phyloP scores from a whole-genome alignment of 352 stramenopile genomes.

The Pythium phragmitis region DNA sequence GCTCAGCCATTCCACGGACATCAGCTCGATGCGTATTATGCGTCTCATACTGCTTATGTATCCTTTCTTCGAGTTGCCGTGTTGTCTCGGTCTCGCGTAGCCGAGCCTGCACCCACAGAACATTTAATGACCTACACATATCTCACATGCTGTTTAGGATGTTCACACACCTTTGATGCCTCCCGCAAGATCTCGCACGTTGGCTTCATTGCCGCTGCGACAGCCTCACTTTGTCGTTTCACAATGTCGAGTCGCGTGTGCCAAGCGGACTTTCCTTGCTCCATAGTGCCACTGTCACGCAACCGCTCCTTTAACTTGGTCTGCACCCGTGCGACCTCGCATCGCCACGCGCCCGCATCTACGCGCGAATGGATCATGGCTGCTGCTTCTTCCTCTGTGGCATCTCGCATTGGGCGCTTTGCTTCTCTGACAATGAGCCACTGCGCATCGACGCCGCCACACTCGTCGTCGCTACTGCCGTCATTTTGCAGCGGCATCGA shows the following conservation, averaged over 20 bases:
- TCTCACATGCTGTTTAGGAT: background rate
- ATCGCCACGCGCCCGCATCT: constrained; percentile 19
- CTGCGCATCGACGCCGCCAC: constrained; percentile 5
- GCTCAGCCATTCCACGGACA: background rate
- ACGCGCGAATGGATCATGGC: constrained; percentile 25
- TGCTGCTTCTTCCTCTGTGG: constrained; percentile 5
- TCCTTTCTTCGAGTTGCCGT: background rate
- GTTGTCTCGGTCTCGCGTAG: constrained; percentile 5
- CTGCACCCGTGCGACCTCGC: constrained; percentile 19
- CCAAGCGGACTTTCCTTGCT: constrained; percentile 1
- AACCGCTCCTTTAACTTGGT: constrained; percentile 6
- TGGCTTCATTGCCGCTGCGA: background rate
- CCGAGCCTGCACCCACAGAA: background rate
- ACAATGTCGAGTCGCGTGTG: constrained; percentile 11
- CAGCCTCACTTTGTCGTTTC: background rate
- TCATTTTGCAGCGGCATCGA: constrained; percentile 6
- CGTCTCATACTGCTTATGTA: constrained; percentile 1
- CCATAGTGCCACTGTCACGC: background rate
- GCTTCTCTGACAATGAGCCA: constrained; percentile 26
- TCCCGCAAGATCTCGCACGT: background rate
- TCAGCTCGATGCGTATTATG: background rate
- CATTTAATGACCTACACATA: background rate
- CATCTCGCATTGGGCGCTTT: background rate
- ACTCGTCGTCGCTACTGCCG: constrained; percentile 8
- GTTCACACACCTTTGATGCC: constrained; percentile 2